Evolutionary conservation across 495 filamentous ascomycete genomes (phyloP), one percentile per base, ranked within the genome.

Genomic region (Penicillium subrubescens): DNA sequence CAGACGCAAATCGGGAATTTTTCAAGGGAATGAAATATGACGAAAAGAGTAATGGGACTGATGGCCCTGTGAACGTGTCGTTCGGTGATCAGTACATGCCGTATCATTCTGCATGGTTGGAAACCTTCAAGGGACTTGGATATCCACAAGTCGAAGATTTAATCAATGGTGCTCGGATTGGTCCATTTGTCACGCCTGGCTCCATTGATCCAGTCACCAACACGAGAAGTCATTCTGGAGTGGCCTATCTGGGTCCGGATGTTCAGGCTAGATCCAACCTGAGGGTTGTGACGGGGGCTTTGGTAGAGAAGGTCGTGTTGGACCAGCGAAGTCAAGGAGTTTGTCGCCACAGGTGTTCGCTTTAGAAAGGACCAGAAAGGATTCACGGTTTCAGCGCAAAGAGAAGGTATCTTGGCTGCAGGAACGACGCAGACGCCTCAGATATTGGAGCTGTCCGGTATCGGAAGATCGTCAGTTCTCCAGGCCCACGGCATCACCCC

Each of bases 381-480:
- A 0, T 29, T 33, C 17, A 77, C 66, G 1, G 65, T 89, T 21
- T 73, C 67, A 46, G 88, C 83, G 1, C 74, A 69, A 12, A 84
- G 79, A 41, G 84, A 88, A 39, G 83, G 90, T 2, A 80, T 91
- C 46, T 65, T 88, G 1, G 85, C 87, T 1, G 83, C 82, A n/a
- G 89, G 89, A 10, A 68, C 83, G 11, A 75, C 83, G 21, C 79
- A 82, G 15, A 82, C 88, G 0, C 86, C 89, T 6, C 70, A 75
- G 1, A 70, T 90, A 2, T 77, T 90, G 11, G 87, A 90, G 67
- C 79, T 87, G 0, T 91, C 89, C 0, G 88, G 89, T 12, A 71
- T 90, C 51, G 88, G 88, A 10, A 67, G 75, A 54, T 39, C 57
- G 15, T 51, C 33, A 1, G 17, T 58, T 8, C 37, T 65, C 31